Evolutionary conservation across 495 filamentous ascomycete genomes (phyloP).

Genomic region (Penicillium canariense): DNA sequence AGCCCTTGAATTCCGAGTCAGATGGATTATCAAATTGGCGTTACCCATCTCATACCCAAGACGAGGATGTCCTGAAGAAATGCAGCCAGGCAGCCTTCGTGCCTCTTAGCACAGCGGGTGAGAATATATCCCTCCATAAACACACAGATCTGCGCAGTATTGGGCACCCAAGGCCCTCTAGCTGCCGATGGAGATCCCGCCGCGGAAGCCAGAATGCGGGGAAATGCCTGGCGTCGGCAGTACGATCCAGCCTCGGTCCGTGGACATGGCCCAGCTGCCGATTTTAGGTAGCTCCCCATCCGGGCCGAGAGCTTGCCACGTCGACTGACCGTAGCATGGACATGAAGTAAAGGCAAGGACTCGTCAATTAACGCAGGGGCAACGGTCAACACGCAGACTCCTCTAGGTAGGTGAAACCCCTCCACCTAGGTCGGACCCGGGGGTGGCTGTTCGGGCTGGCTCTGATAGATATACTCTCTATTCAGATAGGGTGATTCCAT

Average conservation of each 20-base stretch:
- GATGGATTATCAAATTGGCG: no score
- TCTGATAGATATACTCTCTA: no score
- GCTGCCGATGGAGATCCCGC: conserved; percentile 13
- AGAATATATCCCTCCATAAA: background rate
- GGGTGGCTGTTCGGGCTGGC: background rate
- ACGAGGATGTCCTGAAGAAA: background rate
- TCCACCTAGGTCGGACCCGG: background rate
- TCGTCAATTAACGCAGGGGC: background rate
- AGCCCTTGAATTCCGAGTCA: no score
- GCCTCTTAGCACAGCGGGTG: background rate
- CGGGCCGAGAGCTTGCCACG: conserved; percentile 8
- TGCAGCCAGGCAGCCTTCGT: background rate
- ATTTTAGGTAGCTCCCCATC: conserved; percentile 1
- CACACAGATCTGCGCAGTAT: no score
- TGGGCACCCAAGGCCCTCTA: background rate
- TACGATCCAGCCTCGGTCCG: conserved; percentile 12
- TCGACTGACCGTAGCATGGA: conserved; percentile 8
- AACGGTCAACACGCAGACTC: conserved; percentile 10
- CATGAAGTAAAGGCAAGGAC: background rate
- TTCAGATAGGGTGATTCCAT: background rate
- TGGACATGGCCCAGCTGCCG: conserved; percentile 3
- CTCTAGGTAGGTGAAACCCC: background rate
- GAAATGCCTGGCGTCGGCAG: conserved; percentile 8
- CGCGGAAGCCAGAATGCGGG: conserved; percentile 11
- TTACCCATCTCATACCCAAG: no score